Conservation (phyloP, 371 early-diverging fungal genomes). For the Mucor racemosus region DNA sequence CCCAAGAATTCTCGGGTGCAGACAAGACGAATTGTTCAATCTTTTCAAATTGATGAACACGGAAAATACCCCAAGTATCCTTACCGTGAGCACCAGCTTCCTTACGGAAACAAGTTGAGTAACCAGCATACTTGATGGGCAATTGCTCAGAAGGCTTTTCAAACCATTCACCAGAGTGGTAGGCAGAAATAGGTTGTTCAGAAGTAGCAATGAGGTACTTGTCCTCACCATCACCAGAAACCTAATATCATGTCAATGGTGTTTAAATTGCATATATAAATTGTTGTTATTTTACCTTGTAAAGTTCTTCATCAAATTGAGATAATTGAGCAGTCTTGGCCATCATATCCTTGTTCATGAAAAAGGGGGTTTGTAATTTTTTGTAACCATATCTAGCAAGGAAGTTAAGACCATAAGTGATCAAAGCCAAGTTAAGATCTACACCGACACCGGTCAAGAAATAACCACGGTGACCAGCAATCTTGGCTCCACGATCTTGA, state of each 20-base stretch:
- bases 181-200: slow-evolving; percentile 99
- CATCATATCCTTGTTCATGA: slow-evolving; percentile 99
- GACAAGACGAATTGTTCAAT: slow-evolving; percentile 99
- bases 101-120: slow-evolving; percentile 99
- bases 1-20: slow-evolving; percentile 97
- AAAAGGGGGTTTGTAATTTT: slow-evolving; percentile 98
- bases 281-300: slow-evolving; percentile 70
- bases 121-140: slow-evolving; percentile 97
- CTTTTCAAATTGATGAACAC: slow-evolving; percentile 99
- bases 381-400: slow-evolving; percentile 88
- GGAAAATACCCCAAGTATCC: slow-evolving; percentile 99
- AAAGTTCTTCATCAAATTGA: slow-evolving; percentile 99
- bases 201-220: slow-evolving; percentile 99
- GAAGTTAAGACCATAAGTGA: slow-evolving; percentile 98
- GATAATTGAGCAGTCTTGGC: slow-evolving; percentile 98
- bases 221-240: slow-evolving; percentile 88
- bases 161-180: slow-evolving; percentile 98
- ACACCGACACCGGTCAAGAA: slow-evolving; percentile 97
- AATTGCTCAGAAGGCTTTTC: slow-evolving; percentile 89
- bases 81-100: slow-evolving; percentile 99
- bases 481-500: slow-evolving; percentile 92
- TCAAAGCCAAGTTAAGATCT: slow-evolving; percentile 95
- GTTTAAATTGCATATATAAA: no score
- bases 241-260: slow-evolving; percentile 14
- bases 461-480: slow-evolving; percentile 99